Conservation (phyloP, 495 filamentous ascomycete species). For the Aspergillus sclerotioniger region DNA sequence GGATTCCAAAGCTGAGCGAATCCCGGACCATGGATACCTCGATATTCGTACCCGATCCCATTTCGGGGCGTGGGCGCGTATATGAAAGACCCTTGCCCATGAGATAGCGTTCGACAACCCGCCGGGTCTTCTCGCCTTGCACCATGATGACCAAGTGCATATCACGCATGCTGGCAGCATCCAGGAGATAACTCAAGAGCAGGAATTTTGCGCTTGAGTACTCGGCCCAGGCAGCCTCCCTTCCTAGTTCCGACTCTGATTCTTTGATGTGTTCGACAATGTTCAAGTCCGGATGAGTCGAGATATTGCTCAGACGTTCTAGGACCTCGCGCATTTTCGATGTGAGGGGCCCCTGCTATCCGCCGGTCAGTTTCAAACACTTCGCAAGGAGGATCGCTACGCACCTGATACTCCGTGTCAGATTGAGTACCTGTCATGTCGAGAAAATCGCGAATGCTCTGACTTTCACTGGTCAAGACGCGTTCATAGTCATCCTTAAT, state of each 20-base stretch:
- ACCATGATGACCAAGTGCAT: conserved; percentile 50
- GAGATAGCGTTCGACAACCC: conserved; percentile 54
- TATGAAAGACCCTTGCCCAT: conserved; percentile 46
- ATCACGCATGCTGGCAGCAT: conserved; percentile 36
- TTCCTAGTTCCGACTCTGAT: conserved; percentile 30
- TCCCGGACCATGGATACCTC: conserved; percentile 38
- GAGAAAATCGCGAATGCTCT: conserved; percentile 29
- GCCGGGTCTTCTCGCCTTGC: conserved; percentile 38
- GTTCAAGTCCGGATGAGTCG: conserved; percentile 56
- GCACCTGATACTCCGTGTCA: conserved; percentile 24
- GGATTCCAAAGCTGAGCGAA: conserved; percentile 48
- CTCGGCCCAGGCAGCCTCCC: conserved; percentile 55
- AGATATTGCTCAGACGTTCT: conserved; percentile 44
- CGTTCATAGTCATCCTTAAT: conserved; percentile 45
- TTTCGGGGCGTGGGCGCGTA: conserved; percentile 39
- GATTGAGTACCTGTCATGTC: conserved; percentile 15
- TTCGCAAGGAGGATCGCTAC: too few species aligned
- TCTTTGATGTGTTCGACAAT: conserved; percentile 38
- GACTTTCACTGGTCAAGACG: conserved; percentile 26
- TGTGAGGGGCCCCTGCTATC: conserved; percentile 24
- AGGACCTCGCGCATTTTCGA: conserved; percentile 40
- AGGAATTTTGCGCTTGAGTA: conserved; percentile 57
- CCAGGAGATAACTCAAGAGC: conserved; percentile 53
- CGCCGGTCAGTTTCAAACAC: conserved; percentile 4
- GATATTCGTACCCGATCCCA: conserved; percentile 29